Conservation (phyloP, 1,139 yeast species). For the Scheffersomyces quercinus region DNA sequence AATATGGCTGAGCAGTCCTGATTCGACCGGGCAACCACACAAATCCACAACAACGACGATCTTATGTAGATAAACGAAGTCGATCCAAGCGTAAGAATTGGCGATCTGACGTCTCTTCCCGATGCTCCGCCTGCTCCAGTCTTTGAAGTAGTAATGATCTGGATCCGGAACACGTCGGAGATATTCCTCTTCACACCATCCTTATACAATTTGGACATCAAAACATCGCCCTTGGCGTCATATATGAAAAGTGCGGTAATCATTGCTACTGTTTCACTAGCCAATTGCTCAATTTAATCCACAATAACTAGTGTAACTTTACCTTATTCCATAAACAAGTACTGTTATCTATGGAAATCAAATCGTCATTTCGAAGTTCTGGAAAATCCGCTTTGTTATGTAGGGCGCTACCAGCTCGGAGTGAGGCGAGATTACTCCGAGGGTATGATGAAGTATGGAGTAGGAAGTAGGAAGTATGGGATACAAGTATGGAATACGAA, state of each 20-base stretch:
- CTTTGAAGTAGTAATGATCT: slow-evolving; percentile 62
- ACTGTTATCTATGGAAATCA: no score
- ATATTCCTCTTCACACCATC: slow-evolving; percentile 49
- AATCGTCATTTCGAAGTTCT: no score
- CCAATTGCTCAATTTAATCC: background rate
- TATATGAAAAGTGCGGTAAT: slow-evolving; percentile 77
- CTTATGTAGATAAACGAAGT: slow-evolving; percentile 85
- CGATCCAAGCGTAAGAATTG: slow-evolving; percentile 87
- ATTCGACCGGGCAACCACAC: slow-evolving; percentile 85
- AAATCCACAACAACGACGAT: slow-evolving; percentile 72
- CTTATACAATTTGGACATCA: slow-evolving; percentile 67
- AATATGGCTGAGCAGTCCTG: slow-evolving; percentile 80
- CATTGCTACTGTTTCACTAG: slow-evolving; percentile 38
- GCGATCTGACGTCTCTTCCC: slow-evolving; percentile 56
- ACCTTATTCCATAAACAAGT: no score
- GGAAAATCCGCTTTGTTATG: no score
- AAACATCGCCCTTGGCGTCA: slow-evolving; percentile 82
- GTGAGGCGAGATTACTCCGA: no score
- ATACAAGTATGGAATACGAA: no score
- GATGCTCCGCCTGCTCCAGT: slow-evolving; percentile 14
- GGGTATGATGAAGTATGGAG: no score
- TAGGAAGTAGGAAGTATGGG: no score
- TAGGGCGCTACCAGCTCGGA: no score
- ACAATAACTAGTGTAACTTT: background rate
- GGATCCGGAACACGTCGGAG: slow-evolving; percentile 89